Percentiles rank a stretch among this genome's conserved stretches.
Conservation (phyloP, 345 rosid genomes). For the Bretschneidera sinensis region DNA sequence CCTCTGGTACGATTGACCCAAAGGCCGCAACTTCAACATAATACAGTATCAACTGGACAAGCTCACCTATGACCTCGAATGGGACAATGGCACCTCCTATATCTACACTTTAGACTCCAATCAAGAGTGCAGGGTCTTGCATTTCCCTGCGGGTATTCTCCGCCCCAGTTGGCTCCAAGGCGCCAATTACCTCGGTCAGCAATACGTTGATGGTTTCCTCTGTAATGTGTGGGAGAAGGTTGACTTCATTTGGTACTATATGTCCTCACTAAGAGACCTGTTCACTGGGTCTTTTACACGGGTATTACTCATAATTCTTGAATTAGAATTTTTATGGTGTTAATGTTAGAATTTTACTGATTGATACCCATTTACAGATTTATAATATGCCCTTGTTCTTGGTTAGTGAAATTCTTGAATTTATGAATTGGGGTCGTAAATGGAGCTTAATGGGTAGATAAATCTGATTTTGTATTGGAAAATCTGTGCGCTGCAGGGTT, state of each 20-base stretch:
- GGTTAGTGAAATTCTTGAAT: too few species aligned
- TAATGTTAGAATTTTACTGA: too few species aligned
- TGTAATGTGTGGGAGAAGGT: constrained; percentile 66
- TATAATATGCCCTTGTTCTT: too few species aligned
- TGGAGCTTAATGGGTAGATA: too few species aligned
- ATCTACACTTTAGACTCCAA: constrained; percentile 39
- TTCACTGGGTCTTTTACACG: constrained; percentile 56
- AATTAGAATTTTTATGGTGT: too few species aligned
- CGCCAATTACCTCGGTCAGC: constrained; percentile 54
- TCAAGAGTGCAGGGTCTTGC: constrained; percentile 33
- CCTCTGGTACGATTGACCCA: constrained; percentile 71
- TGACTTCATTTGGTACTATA: constrained; percentile 60
- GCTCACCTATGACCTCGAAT: constrained; percentile 50
- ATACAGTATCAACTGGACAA: constrained; percentile 57
- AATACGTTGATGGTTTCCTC: constrained; percentile 40
- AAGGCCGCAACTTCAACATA: constrained; percentile 67
- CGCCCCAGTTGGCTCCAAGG: constrained; percentile 64
- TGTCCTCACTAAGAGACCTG: constrained; percentile 56
- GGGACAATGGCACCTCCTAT: constrained; percentile 65
- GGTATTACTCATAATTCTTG: constrained; percentile 13
- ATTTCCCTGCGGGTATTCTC: constrained; percentile 43
- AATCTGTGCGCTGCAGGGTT: constrained; percentile 29
- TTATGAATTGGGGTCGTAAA: too few species aligned
- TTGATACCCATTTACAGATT: too few species aligned
- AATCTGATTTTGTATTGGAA: background rate